phyloP scores from a whole-genome alignment of 2,329 filamentous ascomycete species.

The Talaromyces sp. region DNA sequence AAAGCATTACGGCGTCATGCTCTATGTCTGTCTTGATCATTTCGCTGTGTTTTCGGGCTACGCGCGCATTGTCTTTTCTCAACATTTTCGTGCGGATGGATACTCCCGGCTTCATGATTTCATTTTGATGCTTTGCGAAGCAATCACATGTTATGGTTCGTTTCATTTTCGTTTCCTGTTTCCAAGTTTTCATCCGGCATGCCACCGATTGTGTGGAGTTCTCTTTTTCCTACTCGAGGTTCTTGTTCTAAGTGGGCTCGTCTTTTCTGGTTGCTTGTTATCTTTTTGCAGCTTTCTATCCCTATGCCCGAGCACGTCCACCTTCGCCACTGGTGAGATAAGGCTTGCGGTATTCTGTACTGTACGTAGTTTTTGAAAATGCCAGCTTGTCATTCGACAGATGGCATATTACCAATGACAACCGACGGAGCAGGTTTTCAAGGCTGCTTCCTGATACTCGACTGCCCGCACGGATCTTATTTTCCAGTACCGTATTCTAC shows the following conservation, averaged over 20 bases:
- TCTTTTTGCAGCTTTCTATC: background rate
- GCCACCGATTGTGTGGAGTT: constrained; percentile 11
- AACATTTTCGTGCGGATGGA: background rate
- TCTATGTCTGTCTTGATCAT: constrained; percentile 4
- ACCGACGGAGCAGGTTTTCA: background rate
- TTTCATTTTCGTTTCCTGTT: background rate
- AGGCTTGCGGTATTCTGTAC: constrained; percentile 1
- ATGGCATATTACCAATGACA: background rate
- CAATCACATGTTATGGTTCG: constrained; percentile 4
- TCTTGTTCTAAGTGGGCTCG: constrained; percentile 6
- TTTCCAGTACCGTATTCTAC: background rate
- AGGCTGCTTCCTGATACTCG: background rate
- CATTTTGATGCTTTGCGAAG: constrained; percentile 3
- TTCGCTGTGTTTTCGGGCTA: constrained; percentile 1
- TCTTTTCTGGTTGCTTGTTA: constrained; percentile 3
- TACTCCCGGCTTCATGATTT: constrained; percentile 4
- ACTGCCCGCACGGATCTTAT: background rate
- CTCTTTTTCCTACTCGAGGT: constrained; percentile 7
- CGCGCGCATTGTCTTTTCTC: background rate
- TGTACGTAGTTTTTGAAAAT: background rate
- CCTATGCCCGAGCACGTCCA: background rate
- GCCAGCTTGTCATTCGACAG: background rate
- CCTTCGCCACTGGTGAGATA: background rate
- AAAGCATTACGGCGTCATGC: constrained; percentile 6
- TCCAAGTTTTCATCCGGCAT: constrained; percentile 4